Evolutionary conservation across 1,284 basidiomycete genomes (phyloP).

Genomic region (Inonotus hispidus): DNA sequence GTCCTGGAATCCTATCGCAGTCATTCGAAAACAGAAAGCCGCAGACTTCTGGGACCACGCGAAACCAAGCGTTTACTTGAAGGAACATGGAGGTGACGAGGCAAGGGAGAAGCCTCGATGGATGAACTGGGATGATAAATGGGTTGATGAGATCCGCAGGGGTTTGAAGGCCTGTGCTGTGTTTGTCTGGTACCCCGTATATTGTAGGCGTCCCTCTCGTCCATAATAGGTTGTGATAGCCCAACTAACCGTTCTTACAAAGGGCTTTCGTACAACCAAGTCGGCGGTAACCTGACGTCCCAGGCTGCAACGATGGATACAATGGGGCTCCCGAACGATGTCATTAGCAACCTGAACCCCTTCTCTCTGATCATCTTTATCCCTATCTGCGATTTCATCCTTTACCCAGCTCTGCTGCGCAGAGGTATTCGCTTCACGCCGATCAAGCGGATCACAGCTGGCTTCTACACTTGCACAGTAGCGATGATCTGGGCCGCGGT

Average conservation of each 20-base stretch:
- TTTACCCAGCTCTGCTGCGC: slow-evolving; percentile 42
- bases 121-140: slow-evolving; percentile 75
- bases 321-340: slow-evolving; percentile 75
- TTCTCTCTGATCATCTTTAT: slow-evolving; percentile 71
- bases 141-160: slow-evolving; percentile 80
- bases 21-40: slow-evolving; percentile 44
- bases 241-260: slow-evolving; percentile 12
- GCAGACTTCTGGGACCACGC: slow-evolving; percentile 75
- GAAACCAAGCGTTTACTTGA: slow-evolving; percentile 55
- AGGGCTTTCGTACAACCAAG: slow-evolving; percentile 74
- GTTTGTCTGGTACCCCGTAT: slow-evolving; percentile 74
- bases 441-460: slow-evolving; percentile 37
- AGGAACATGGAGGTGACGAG: slow-evolving; percentile 18
- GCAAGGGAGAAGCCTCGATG: slow-evolving; percentile 40
- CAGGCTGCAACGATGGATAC: slow-evolving; percentile 70
- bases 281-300: slow-evolving; percentile 76
- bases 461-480: slow-evolving; percentile 33
- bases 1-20: slow-evolving; percentile 50
- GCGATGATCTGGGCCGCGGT: slow-evolving; percentile 54
- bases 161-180: slow-evolving; percentile 83
- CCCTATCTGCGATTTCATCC: slow-evolving; percentile 58
- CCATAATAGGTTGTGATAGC: slow-evolving; percentile 2
- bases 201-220: slow-evolving; percentile 43
- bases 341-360: slow-evolving; percentile 78
- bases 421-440: slow-evolving; percentile 36